phyloP scores from a whole-genome alignment of 2,329 filamentous ascomycete species.

The Tolypocladium endophyticum region DNA sequence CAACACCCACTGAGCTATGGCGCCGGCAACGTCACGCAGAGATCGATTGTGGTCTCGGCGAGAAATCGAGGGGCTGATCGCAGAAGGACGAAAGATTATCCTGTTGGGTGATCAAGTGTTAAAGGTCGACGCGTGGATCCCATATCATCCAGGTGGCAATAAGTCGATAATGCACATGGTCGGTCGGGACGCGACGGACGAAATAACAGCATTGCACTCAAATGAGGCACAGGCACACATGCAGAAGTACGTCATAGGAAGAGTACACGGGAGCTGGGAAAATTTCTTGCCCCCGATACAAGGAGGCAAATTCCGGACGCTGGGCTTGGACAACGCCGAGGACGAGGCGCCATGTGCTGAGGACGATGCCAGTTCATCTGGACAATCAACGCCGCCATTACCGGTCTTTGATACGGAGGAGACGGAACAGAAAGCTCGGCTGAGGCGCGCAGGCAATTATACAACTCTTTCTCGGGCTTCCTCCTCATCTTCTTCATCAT shows the following conservation, averaged over 20 bases:
- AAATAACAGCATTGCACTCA: slow-evolving; percentile 91
- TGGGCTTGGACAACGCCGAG: slow-evolving; percentile 15
- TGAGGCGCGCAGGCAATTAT: not conserved
- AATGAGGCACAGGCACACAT: slow-evolving; percentile 49
- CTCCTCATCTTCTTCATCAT: not conserved
- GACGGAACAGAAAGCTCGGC: not conserved
- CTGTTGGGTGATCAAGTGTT: slow-evolving; percentile 74
- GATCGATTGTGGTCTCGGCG: slow-evolving; percentile 13
- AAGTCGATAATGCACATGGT: slow-evolving; percentile 91
- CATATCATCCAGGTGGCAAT: slow-evolving; percentile 85
- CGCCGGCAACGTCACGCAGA: not conserved
- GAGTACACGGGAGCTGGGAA: slow-evolving; percentile 64
- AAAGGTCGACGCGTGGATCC: slow-evolving; percentile 80
- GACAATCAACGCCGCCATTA: slow-evolving; percentile 19
- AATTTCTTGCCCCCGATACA: slow-evolving; percentile 91
- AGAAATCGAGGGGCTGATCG: slow-evolving; percentile 61
- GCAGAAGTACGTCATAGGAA: not conserved
- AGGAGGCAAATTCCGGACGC: slow-evolving; percentile 62
- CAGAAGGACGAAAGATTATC: slow-evolving; percentile 67
- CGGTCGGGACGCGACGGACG: slow-evolving; percentile 85
- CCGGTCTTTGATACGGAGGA: not conserved
- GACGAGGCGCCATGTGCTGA: not conserved
- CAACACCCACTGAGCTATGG: not conserved
- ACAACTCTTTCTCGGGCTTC: not conserved
- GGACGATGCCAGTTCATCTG: not conserved